These are phyloP conservation scores for Suhomyces choctaworum DNA, from an alignment of 1,139 yeast genomes.

Conservation along the genomic window DNA sequence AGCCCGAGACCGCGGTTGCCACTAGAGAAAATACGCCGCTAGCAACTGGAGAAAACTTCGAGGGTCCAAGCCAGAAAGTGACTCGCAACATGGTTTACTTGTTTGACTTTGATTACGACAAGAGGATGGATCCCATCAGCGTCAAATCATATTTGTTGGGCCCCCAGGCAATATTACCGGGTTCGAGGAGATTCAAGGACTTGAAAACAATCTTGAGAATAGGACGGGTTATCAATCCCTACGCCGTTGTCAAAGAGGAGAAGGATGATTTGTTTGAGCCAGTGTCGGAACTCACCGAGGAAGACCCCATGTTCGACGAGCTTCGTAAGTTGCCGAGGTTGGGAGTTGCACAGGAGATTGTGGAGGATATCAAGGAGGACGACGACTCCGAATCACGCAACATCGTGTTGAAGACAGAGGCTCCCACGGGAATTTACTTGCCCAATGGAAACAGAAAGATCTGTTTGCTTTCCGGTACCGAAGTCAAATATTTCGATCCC, in stretches of 20 bases:
- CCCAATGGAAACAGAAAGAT: constrained; percentile 69
- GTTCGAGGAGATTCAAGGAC: constrained; percentile 53
- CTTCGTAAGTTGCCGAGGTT: constrained; percentile 61
- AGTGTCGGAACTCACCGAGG: constrained; percentile 37
- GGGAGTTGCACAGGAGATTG: constrained; percentile 58
- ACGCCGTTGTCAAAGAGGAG: constrained; percentile 37
- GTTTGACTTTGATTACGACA: constrained; percentile 44
- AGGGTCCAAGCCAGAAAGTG: constrained; percentile 67
- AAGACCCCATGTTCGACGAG: constrained; percentile 47
- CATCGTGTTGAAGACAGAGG: constrained; percentile 59
- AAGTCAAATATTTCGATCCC: constrained; percentile 86
- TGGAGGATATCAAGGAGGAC: constrained; percentile 44
- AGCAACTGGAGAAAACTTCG: constrained; percentile 32
- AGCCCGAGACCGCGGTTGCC: constrained; percentile 1
- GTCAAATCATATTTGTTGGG: constrained; percentile 60
- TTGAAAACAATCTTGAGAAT: constrained; percentile 56
- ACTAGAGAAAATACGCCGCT: constrained; percentile 1
- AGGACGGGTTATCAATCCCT: constrained; percentile 45
- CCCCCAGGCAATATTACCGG: constrained; percentile 52
- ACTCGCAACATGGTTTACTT: constrained; percentile 51
- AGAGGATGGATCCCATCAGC: constrained; percentile 17
- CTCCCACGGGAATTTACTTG: constrained; percentile 71
- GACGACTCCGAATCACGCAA: constrained; percentile 43
- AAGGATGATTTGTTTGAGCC: constrained; percentile 38
- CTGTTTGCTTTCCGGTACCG: constrained; percentile 77